Evolutionary conservation across 495 filamentous ascomycete species (phyloP), one percentile per base, ranked within the genome.

Genomic region (Neurospora pannonica): DNA sequence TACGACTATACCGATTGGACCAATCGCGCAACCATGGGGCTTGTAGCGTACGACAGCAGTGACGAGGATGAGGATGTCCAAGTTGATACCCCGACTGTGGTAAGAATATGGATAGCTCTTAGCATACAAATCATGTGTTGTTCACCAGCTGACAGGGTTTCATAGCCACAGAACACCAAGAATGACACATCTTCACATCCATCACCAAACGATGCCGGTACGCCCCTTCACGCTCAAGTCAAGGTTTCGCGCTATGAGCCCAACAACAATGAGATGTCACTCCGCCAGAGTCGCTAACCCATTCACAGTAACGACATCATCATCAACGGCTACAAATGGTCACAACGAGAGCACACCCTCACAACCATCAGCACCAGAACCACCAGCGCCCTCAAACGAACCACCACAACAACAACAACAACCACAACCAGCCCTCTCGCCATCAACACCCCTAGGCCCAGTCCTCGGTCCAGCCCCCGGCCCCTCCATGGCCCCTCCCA

Each of bases 21-120:
- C 9, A 21, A 19, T 4, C n/a, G 17, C 28, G 39, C 5, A 70
- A 74, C 7, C 0, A 94, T 94, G 92, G 86, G 87, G 17, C 87
- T 96, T 3, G 91, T 89, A 11, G 85, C 82, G 69, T 96, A 96
- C 81, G 90, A 88, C 37, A 94, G 92, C 81, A 95, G 92, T 79
- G 92, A 93, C 74, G 93, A 94, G 67, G 92, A 93, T 43, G 89
- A 91, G 43, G 84, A 85, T 71, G 81, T 82, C 5, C 78, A 72
- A 43, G 74, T 71, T 17, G 72, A 79, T 38, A 21, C 71, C 10
- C 46, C 38, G 19, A 24, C 39, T 9, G 38, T 72, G 46, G 34
- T 46, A 36, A 73, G 19, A 62, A 74, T 15, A 46, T 36, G 17
- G 31, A 70, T 46, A 39, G 74, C n/a, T 71, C 75, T 38, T 42